Evolutionary conservation across 2,329 filamentous ascomycete species (phyloP), one percentile per base, ranked within the genome.

Genomic region (Cytospora chrysosperma): DNA sequence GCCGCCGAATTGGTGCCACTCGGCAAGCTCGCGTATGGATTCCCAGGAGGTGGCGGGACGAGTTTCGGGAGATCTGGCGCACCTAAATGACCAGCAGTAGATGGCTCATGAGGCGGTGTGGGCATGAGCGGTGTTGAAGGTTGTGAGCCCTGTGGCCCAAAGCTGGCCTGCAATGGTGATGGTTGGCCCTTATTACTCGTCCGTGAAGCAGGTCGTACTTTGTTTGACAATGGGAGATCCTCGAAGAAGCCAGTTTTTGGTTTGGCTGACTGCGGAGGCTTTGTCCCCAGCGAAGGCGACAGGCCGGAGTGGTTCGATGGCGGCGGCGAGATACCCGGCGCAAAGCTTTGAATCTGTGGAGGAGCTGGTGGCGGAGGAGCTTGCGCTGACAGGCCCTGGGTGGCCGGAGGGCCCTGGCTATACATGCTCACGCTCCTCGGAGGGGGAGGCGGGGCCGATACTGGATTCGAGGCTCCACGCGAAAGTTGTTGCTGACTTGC

Each of bases 201-300:
- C 61, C 86, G 81, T 1, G 85, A 84, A 27, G 82, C 80, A 21
- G 86, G 84, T 28, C 88, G 84, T n/a, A 86, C 82, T 71, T 82
- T 88, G 4, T 84, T 75, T 1, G 82, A 75, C 58, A 89, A 75
- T 1, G 91, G 91, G 26, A 94, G 79, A 61, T 94, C 91, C 74
- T 93, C 91, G 68, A 93, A 94, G 73, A 94, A 94, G 68, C 83
- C 86, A 43, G 80, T 75, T 65, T 84, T 81, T 34, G 68, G 75
- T 65, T 70, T 76, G 58, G 62, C 75, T 71, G 63, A 75, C 67
- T 54, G 75, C 69, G 65, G 53, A 3, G 76, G 67, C 54, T 78
- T 80, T 32, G 73, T 72, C 5, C 68, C 70, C 43, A 47, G 21
- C 32, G 73, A 64, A 1, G 72, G 71, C 1, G 70, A 71, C 66